phyloP scores from a whole-genome alignment of 176 grass and related monocot genomes.

The Juncus inflexus region DNA sequence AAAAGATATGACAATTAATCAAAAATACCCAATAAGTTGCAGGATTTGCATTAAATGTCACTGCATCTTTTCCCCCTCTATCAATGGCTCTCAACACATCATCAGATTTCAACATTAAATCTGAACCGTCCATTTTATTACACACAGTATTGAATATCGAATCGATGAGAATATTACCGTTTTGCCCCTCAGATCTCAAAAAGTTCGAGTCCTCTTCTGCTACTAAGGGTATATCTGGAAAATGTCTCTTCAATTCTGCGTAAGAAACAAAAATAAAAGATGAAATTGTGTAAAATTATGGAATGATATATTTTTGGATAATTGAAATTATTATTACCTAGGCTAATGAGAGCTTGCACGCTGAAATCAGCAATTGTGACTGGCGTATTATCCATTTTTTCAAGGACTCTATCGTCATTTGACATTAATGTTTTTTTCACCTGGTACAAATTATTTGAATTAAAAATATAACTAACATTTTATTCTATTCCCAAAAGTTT shows the following conservation, averaged over 20 bases:
- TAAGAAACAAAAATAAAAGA: background rate
- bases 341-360: conserved; percentile 86
- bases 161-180: conserved; percentile 46
- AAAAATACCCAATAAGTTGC: conserved; percentile 75
- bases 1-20: background rate
- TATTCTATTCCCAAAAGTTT: conserved; percentile 1
- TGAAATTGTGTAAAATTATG: background rate
- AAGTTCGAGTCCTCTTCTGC: conserved; percentile 82
- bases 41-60: conserved; percentile 66
- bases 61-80: conserved; percentile 75
- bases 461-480: background rate
- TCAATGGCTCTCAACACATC: conserved; percentile 85
- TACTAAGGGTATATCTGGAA: conserved; percentile 82
- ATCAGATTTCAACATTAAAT: conserved; percentile 48
- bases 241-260: conserved; percentile 68
- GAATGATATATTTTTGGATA: conserved; percentile 9
- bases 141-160: conserved; percentile 53
- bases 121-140: conserved; percentile 39
- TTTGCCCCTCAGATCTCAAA: conserved; percentile 31
- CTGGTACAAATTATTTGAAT: conserved; percentile 33
- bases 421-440: conserved; percentile 79
- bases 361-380: conserved; percentile 88
- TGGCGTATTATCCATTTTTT: conserved; percentile 73
- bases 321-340: conserved; percentile 41
- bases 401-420: conserved; percentile 53